Evolutionary conservation across 768 basidiomycete genomes (phyloP).

Genomic region (Lentinula guzmanii): DNA sequence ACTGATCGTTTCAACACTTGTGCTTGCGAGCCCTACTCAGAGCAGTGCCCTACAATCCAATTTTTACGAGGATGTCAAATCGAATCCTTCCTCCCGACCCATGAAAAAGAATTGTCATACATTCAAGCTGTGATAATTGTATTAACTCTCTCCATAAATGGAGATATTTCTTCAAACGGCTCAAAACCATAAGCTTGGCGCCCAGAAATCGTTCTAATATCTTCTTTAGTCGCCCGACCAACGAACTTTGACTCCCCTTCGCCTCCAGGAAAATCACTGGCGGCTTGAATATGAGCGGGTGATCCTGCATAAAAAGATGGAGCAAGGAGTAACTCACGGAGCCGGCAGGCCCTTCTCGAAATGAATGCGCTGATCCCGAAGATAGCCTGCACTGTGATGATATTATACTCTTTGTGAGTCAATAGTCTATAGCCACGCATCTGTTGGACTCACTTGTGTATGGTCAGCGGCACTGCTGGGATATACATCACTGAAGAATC

Average conservation of each 20-base stretch:
- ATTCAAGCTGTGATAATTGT: not conserved
- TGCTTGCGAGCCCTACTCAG: too few relatives aligned
- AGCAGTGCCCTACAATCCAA: too few relatives aligned
- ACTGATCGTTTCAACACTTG: too few relatives aligned
- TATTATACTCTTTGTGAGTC: not conserved
- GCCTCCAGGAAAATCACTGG: constrained; percentile 48
- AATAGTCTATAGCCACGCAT: not conserved
- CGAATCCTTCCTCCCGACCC: too few relatives aligned
- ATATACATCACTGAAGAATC: constrained; percentile 57
- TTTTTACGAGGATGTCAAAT: too few relatives aligned
- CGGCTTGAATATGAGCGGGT: not conserved
- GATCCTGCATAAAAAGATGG: too few relatives aligned
- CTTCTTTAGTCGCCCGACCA: constrained; percentile 27
- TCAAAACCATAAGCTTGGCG: constrained; percentile 3
- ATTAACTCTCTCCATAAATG: constrained; percentile 1
- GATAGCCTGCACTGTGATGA: constrained; percentile 36
- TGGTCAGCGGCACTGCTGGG: constrained; percentile 45
- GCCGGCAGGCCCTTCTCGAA: constrained; percentile 43
- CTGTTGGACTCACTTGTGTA: constrained; percentile 33
- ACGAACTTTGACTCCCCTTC: constrained; percentile 40
- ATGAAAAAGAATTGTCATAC: too few relatives aligned
- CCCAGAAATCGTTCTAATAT: constrained; percentile 16
- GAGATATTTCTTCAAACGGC: not conserved
- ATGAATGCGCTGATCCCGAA: constrained; percentile 41
- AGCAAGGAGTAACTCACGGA: constrained; percentile 28